Conservation (phyloP, 768 basidiomycete species). For the Leucocoprinus leucothites region DNA sequence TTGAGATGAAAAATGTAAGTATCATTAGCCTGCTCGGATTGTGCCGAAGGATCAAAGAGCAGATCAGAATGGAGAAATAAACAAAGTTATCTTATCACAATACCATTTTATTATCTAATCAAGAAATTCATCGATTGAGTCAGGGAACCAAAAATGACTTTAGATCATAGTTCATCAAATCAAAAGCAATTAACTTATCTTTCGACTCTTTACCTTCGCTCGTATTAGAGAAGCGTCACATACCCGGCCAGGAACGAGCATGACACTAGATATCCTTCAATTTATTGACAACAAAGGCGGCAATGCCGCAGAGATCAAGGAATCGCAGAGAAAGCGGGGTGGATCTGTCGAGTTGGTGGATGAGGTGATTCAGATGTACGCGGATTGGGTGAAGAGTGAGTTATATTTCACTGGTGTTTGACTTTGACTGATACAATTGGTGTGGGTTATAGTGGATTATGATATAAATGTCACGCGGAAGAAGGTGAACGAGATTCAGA, state of each 20-base stretch:
- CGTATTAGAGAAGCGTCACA: no score
- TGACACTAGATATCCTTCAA: constrained; percentile 79
- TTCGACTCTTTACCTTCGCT: no score
- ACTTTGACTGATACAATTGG: no score
- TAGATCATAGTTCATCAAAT: no score
- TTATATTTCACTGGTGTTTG: not conserved
- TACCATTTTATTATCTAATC: constrained; percentile 4
- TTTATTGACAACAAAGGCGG: constrained; percentile 91
- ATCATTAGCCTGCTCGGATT: no score
- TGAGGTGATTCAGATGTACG: constrained; percentile 89
- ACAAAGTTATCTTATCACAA: not conserved
- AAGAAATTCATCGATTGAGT: constrained; percentile 6
- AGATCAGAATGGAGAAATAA: not conserved
- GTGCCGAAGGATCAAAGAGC: no score
- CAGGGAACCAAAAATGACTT: not conserved
- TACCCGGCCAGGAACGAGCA: constrained; percentile 29
- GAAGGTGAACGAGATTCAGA: constrained; percentile 87
- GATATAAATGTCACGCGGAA: constrained; percentile 77
- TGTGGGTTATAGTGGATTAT: constrained; percentile 93
- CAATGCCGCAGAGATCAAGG: constrained; percentile 84
- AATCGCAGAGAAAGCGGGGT: constrained; percentile 90
- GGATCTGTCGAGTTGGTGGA: constrained; percentile 90
- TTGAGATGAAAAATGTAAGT: no score
- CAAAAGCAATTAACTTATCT: no score
- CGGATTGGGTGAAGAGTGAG: constrained; percentile 90